Conservation (phyloP, 2,329 filamentous ascomycete species). For the Hypoxylon sp. region DNA sequence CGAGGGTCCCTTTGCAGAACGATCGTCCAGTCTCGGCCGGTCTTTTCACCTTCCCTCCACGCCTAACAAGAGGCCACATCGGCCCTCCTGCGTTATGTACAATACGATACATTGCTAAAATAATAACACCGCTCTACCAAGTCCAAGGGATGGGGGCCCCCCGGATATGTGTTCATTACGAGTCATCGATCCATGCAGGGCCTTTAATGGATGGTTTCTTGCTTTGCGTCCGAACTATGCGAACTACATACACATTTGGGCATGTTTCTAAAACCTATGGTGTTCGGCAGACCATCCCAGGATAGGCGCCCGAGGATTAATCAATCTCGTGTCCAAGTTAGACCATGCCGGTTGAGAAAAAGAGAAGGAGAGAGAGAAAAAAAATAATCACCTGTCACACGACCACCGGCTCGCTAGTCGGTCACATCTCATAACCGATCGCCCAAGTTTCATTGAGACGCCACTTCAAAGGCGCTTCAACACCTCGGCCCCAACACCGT, state of each 20-base stretch:
- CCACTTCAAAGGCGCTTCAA: constrained; percentile 46
- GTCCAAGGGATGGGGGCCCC: constrained; percentile 42
- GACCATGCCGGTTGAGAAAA: neutral
- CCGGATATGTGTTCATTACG: constrained; percentile 42
- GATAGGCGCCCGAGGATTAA: constrained; percentile 32
- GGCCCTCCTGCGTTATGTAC: constrained; percentile 21
- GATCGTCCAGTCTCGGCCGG: constrained; percentile 51
- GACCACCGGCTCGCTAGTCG: constrained; percentile 41
- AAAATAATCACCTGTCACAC: constrained; percentile 38
- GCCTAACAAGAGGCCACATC: constrained; percentile 28
- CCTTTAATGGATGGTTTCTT: constrained; percentile 38
- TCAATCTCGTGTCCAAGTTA: constrained; percentile 29
- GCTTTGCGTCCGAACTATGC: constrained; percentile 42
- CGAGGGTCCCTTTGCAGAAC: constrained; percentile 37
- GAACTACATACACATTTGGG: constrained; percentile 31
- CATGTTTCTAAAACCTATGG: constrained; percentile 37
- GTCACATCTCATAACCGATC: constrained; percentile 45
- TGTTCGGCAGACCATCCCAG: constrained; percentile 29
- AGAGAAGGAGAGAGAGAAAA: neutral
- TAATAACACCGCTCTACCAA: constrained; percentile 41
- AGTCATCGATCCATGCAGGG: constrained; percentile 46
- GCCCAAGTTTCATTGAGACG: constrained; percentile 46
- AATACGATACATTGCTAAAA: constrained; percentile 24
- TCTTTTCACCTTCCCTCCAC: constrained; percentile 46
- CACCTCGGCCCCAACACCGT: constrained; percentile 60